These are phyloP conservation scores for Lolium multiflorum DNA, from an alignment of 176 grass and related monocot species.

Conservation along the genomic window DNA sequence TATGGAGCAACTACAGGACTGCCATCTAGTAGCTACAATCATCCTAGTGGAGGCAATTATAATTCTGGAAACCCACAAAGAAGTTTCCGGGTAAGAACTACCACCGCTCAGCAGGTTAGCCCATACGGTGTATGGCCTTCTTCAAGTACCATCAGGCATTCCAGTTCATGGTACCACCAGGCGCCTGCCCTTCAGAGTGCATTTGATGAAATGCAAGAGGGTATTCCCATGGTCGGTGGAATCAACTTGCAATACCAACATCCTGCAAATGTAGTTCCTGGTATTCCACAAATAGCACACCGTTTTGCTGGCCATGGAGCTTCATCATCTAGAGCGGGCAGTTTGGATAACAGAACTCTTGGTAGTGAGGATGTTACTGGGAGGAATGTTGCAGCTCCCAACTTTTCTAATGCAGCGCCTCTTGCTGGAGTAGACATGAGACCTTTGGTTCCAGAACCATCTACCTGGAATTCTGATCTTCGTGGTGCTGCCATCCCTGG, in stretches of 20 bases:
- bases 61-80: slow-evolving; percentile 51
- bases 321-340: slow-evolving; percentile 52
- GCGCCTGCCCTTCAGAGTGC: slow-evolving; percentile 41
- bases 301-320: slow-evolving; percentile 53
- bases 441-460: slow-evolving; percentile 49
- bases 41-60: slow-evolving; percentile 31
- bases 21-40: slow-evolving; percentile 50
- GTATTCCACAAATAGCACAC: slow-evolving; percentile 52
- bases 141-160: slow-evolving; percentile 49
- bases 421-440: slow-evolving; percentile 46
- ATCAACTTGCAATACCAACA: slow-evolving; percentile 56
- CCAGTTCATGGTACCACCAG: slow-evolving; percentile 52
- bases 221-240: slow-evolving; percentile 45
- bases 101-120: slow-evolving; percentile 39
- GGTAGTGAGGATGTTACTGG: slow-evolving; percentile 42
- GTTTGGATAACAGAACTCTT: slow-evolving; percentile 51
- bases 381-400: slow-evolving; percentile 45
- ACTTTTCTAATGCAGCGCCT: slow-evolving; percentile 48
- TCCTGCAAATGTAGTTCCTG: slow-evolving; percentile 50
- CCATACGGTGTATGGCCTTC: slow-evolving; percentile 54
- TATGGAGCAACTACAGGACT: slow-evolving; percentile 43
- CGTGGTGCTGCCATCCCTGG: slow-evolving; percentile 49
- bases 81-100: slow-evolving; percentile 70
- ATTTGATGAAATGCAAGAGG: slow-evolving; percentile 58
- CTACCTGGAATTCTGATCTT: slow-evolving; percentile 53